Percentiles rank a stretch among this genome's conserved stretches.
phyloP scores from a whole-genome alignment of 345 rosid genomes.

The Carallia brachiata region DNA sequence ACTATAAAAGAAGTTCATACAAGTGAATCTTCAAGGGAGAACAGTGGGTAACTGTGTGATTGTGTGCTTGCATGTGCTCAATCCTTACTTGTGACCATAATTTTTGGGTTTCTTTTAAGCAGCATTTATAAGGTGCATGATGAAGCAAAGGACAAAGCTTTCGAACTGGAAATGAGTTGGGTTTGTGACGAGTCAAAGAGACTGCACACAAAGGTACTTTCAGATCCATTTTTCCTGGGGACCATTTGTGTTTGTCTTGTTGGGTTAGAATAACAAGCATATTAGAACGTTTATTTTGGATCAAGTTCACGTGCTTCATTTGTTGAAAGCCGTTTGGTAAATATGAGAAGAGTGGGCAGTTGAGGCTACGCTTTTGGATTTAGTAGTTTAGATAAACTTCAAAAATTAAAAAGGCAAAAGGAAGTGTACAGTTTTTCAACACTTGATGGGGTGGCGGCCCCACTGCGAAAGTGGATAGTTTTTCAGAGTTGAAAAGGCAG shows the following conservation, averaged over 20 bases:
- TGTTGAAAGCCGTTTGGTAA: neutral
- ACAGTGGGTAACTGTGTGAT: too few relatives aligned
- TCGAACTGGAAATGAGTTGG: slow-evolving; percentile 97
- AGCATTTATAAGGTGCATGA: slow-evolving; percentile 96
- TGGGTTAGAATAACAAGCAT: neutral
- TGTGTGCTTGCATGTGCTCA: neutral
- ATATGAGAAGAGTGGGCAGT: neutral
- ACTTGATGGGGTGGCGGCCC: neutral
- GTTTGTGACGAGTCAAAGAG: slow-evolving; percentile 88
- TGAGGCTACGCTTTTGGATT: neutral
- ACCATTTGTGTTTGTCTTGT: neutral
- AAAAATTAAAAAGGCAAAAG: neutral
- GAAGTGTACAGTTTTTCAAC: neutral
- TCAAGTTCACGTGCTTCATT: neutral
- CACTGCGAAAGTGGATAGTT: too few relatives aligned
- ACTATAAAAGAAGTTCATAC: too few relatives aligned
- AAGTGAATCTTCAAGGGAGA: too few relatives aligned
- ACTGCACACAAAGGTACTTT: slow-evolving; percentile 76
- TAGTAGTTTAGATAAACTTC: neutral
- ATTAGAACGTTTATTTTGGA: neutral
- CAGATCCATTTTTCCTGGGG: neutral
- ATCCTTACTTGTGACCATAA: neutral
- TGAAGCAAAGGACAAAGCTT: slow-evolving; percentile 97
- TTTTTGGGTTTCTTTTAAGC: slow-evolving; percentile 8
- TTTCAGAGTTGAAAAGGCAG: too few relatives aligned